These are phyloP conservation scores for Talaromyces stipitatus DNA, from an alignment of 495 filamentous ascomycete genomes.

Conservation along the genomic window DNA sequence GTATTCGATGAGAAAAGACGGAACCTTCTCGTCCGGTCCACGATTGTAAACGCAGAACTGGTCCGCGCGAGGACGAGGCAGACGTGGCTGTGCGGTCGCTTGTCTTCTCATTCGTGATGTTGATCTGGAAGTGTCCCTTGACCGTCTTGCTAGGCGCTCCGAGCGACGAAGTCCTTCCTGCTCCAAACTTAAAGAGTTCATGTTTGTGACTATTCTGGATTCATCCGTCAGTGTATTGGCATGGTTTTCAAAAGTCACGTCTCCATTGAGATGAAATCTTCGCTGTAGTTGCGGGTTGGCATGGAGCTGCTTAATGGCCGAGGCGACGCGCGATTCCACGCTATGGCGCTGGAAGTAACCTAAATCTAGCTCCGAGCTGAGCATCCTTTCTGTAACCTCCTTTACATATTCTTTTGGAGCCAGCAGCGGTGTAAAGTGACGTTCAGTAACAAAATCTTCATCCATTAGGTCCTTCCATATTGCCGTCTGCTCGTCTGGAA, in stretches of 20 bases:
- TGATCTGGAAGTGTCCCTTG: too few relatives aligned
- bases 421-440: slow-evolving; percentile 7
- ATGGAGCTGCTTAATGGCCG: slow-evolving; percentile 6
- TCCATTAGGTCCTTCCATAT: slow-evolving; percentile 10
- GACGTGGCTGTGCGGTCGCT: not conserved
- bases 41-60: slow-evolving; percentile 36
- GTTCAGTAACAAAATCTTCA: slow-evolving; percentile 5
- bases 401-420: slow-evolving; percentile 9
- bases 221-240: slow-evolving; percentile 19
- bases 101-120: too few relatives aligned
- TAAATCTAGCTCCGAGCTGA: slow-evolving; percentile 9
- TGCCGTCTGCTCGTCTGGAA: slow-evolving; percentile 4
- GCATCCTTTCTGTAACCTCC: slow-evolving; percentile 1
- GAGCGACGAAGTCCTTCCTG: slow-evolving; percentile 6
- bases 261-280: slow-evolving; percentile 12
- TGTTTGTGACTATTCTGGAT: slow-evolving; percentile 1
- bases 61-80: slow-evolving; percentile 18
- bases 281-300: slow-evolving; percentile 4
- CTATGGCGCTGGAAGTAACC: slow-evolving; percentile 6
- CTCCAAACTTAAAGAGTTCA: slow-evolving; percentile 4
- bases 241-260: slow-evolving; percentile 19
- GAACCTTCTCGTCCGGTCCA: slow-evolving; percentile 16
- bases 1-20: slow-evolving; percentile 30
- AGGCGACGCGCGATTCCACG: slow-evolving; percentile 6
- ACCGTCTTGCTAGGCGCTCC: not conserved